Evolutionary conservation across 2,329 filamentous ascomycete species (phyloP).

Genomic region (Lasiodiplodia hormozganensis): DNA sequence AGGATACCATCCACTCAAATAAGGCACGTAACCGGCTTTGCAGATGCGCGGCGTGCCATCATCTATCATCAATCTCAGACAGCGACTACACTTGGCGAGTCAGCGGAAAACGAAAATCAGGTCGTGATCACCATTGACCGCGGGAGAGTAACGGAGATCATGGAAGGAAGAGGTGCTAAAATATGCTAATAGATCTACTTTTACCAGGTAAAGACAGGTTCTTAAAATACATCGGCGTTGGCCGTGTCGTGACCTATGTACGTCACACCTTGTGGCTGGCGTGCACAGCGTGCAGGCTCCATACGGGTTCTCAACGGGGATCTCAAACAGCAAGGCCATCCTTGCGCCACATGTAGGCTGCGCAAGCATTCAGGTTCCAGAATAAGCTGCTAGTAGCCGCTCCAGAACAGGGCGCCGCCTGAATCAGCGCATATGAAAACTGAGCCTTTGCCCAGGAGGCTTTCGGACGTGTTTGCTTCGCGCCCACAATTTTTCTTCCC

Average conservation of each 20-base stretch:
- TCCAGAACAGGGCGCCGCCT: not conserved
- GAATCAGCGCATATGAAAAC: not conserved
- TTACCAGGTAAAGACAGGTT: not conserved
- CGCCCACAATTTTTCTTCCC: not conserved
- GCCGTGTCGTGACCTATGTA: not conserved
- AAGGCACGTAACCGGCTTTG: not conserved
- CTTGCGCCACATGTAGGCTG: not conserved
- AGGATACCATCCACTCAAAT: not conserved
- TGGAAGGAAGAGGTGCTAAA: not conserved
- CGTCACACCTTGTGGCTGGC: not conserved
- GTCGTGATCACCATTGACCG: not conserved
- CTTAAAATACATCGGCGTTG: not conserved
- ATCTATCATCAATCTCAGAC: constrained; percentile 3
- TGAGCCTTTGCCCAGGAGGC: not conserved
- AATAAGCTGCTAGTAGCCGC: not conserved
- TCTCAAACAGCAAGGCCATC: constrained; percentile 8
- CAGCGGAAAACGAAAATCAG: not conserved
- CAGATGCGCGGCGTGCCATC: not conserved
- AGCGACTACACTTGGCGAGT: not conserved
- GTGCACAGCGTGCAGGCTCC: not conserved
- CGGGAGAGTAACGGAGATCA: constrained; percentile 15
- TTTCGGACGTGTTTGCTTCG: not conserved
- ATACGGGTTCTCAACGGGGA: not conserved
- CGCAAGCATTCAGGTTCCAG: not conserved
- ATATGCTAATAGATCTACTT: not conserved